Evolutionary conservation across 257 asterid species (phyloP), one percentile per base, ranked within the genome.

Genomic region (Perilla frutescens): DNA sequence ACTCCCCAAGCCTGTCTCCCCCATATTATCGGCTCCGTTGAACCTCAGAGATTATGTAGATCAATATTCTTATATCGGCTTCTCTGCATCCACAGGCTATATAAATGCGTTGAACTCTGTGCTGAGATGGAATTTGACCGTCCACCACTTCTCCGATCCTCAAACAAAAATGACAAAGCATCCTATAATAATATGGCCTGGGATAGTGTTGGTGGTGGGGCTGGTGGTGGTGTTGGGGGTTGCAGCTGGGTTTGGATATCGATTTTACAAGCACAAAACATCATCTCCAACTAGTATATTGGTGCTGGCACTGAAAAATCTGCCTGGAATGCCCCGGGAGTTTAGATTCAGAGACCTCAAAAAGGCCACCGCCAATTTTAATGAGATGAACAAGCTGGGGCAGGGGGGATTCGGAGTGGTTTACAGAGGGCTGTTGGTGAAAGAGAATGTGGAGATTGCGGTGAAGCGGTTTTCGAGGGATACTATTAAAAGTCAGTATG

Each of bases 361-460:
- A 2, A 82, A 71, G 66, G 86, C 87, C 5, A 87, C 91, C 1
- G 62, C 62, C 11, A 79, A 75, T 61, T 87, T 87, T 44, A 78
- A 87, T 60, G 79, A 74, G 31, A 87, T 79, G 70, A 75, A 83
- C 14, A 81, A 84, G 78, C 84, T 87, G 1, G 91, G 91, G 2
- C 74, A 82, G 71, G 91, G 91, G 0, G 91, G 91, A 7, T 87
- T 57, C 70, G 91, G 91, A 20, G 85, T 83, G 62, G 91, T 87
- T 3, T 82, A 82, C 36, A 79, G 15, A 74, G 91, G 91, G 29
- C 0, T 70, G 31, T 64, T 87, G 76, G 78, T 53, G 11, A 72
- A 41, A 13, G 87, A 81, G 56, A 78, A 81, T 26, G 5, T 58
- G 75, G 85, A 84, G 51, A 82, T 84, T 77, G 91, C 89, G 1